Conservation (phyloP, 352 stramenopile species). For the Phytophthora sp. region DNA sequence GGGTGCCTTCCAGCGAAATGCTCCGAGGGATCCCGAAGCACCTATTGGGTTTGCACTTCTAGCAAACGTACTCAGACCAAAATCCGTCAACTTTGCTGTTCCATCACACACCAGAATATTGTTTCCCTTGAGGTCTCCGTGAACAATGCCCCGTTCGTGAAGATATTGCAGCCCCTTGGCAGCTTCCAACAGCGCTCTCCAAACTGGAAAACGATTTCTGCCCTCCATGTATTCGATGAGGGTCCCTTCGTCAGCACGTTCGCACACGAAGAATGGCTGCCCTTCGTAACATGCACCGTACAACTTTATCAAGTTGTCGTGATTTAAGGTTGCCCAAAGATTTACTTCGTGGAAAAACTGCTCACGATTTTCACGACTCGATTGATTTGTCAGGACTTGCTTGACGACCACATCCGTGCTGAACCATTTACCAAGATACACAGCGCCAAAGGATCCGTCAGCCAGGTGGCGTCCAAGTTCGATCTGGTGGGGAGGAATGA, state of each 20-base stretch:
- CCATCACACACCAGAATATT: slow-evolving; percentile 36
- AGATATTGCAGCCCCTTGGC: slow-evolving; percentile 29
- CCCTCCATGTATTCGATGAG: slow-evolving; percentile 5
- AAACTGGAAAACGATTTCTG: background rate
- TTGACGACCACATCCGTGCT: slow-evolving; percentile 15
- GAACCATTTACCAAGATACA: slow-evolving; percentile 13
- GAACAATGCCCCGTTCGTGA: slow-evolving; percentile 22
- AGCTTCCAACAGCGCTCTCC: slow-evolving; percentile 9
- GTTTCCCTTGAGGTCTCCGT: slow-evolving; percentile 39
- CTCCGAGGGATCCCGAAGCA: background rate
- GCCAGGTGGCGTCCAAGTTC: background rate
- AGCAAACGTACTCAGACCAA: slow-evolving; percentile 24
- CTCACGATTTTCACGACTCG: background rate
- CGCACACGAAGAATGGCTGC: slow-evolving; percentile 22
- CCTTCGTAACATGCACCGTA: slow-evolving; percentile 31
- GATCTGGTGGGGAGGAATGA: slow-evolving; percentile 5
- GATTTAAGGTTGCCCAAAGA: slow-evolving; percentile 26
- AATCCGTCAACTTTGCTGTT: slow-evolving; percentile 25
- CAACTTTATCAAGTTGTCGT: slow-evolving; percentile 33
- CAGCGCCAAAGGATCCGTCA: slow-evolving; percentile 13
- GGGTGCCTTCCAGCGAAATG: slow-evolving; percentile 27
- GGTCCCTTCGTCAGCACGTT: slow-evolving; percentile 1
- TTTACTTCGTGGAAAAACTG: slow-evolving; percentile 24
- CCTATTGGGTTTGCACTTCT: background rate
- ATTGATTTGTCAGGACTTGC: slow-evolving; percentile 4